Evolutionary conservation across 2,329 filamentous ascomycete species (phyloP), one percentile per base, ranked within the genome.

Genomic region (Talaromyces sp.): DNA sequence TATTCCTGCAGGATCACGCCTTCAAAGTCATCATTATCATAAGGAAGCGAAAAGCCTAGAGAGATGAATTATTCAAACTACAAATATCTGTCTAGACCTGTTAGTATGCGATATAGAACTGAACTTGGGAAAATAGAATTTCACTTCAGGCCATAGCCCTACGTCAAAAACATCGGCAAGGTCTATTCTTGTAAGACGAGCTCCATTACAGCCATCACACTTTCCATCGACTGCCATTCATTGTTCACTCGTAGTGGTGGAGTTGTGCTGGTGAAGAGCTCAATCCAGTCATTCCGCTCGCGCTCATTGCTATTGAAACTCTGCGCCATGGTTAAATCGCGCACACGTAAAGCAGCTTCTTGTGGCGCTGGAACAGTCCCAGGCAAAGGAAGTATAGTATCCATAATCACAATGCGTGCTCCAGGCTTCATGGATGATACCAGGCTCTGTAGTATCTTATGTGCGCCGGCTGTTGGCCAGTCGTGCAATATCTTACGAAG

Each of bases 401-500:
- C 75, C 70, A 76, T 75, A 33, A 79, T 70, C 1, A 77, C 33
- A 22, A 74, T 66, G n/a, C 64, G 47, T 13, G 69, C 64, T 2
- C 54, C 45, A 19, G 56, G 56, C 66, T 74, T 73, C 61, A 79
- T 66, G 1, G 71, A 75, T 3, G 75, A 72, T 0, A 76, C 67
- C 10, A 80, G 47, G 3, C 71, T 68, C 24, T 66, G 66, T 62
- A 80, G 67, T 41, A 81, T 79, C 27, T 66, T 68, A 14, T 75
- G 68, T 33, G 72, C 72, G 47, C 79, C 71, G 14, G 69, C 68
- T 63, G 79, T 74, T 31, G 69, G 69, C 72, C 73, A 79, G 65
- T 81, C 78, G 66, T 80, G 79, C 33, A 78, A 68, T 58, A 78
- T 75, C 67, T 73, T 74, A 14, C 77, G 72, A 24, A 78, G 73